These are phyloP conservation scores for Cenchrus fungigraminus DNA, from an alignment of 176 grass and related monocot species.

Conservation along the genomic window DNA sequence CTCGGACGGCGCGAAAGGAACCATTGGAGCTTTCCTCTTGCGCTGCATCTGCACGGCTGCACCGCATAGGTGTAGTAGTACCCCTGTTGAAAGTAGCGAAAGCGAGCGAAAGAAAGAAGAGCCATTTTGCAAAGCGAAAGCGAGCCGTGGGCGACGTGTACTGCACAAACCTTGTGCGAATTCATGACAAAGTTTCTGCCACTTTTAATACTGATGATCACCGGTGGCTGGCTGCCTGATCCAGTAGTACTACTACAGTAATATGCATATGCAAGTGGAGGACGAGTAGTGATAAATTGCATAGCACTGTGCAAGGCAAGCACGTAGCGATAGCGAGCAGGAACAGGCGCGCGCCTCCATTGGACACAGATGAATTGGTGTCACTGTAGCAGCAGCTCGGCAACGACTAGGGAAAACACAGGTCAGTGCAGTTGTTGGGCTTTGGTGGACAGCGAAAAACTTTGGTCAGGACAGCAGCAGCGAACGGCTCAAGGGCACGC, in stretches of 20 bases:
- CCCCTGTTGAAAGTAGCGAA: slow-evolving; percentile 13
- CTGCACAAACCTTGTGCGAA: slow-evolving; percentile 24
- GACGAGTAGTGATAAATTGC: not conserved
- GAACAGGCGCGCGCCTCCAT: not conserved
- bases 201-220: not conserved
- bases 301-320: not conserved
- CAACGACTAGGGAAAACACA: not conserved
- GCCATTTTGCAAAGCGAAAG: slow-evolving; percentile 27
- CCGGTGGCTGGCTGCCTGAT: not conserved
- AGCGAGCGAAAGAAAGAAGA: not conserved
- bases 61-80: not conserved
- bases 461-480: no score
- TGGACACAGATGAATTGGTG: not conserved
- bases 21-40: slow-evolving; percentile 22
- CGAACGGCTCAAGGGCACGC: no score
- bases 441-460: not conserved
- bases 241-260: not conserved
- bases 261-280: not conserved
- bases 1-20: slow-evolving; percentile 1
- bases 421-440: slow-evolving; percentile 1
- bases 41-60: not conserved
- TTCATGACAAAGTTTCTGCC: not conserved
- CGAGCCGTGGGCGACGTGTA: slow-evolving; percentile 40
- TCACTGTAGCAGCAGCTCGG: not conserved
- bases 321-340: not conserved